Base-by-base conservation (phyloP, 73 alveolate genomes). In the Stentor coeruleus region DNA sequence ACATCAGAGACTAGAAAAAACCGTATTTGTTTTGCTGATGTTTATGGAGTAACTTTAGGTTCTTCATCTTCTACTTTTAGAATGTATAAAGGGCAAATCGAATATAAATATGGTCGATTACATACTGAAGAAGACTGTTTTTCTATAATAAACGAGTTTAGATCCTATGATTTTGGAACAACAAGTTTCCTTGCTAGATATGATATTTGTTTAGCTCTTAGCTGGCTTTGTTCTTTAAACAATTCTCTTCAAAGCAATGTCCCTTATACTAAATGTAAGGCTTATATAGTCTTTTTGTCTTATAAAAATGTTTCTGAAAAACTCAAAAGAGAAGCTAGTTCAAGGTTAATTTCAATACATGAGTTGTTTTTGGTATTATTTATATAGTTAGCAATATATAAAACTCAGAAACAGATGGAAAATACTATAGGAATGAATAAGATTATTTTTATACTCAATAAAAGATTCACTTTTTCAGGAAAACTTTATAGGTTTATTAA, bases 281-380 rank as follows among this genome's bases (percentile, higher is more conserved):
- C 33, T 31, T 2, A 66, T 33, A 20, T 26, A 66, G 79, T 28
- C 11, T 66, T 66, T 1, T 20, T 66, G n/a, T 20, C 79, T 1
- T 66, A 28, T 31, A 66, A 66, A 66, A 2, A 20, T 2, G 33
- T 66, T 15, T 28, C 20, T 28, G 37, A 20, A 26, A 66, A 66
- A 66, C n/a, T 66, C 37, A 31, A 66, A 20, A 20, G n/a, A 28
- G n/a, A 20, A 26, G 36, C 79, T 15, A 20, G 14, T 28, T 20
- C n/a, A 26, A 20, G 37, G 2, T 26, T 15, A 1, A 20, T 66
- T 1, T 66, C 79, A 20, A 33, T 66, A 11, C 49, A 28, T 1
- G 79, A 66, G 2, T 2, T 66, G 33, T 66, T 82, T 85, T 74
- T 75, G 38, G 35, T 66, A 66, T n/a, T 66, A 11, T 31, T 66